phyloP scores from a whole-genome alignment of 2,329 filamentous ascomycete genomes.

The Alternaria ventricosa region DNA sequence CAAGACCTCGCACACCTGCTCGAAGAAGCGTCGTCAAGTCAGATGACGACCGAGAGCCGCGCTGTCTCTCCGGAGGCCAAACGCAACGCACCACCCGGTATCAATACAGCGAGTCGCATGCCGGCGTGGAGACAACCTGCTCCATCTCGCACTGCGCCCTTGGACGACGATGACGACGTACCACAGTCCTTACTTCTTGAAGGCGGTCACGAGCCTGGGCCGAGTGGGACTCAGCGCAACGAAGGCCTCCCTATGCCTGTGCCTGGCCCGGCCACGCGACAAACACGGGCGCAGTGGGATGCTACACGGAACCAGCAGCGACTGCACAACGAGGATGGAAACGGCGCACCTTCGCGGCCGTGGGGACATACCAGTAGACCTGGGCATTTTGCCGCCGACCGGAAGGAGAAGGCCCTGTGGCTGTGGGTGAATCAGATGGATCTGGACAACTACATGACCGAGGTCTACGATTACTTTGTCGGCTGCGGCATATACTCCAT shows the following conservation, averaged over 20 bases:
- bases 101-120: conserved; percentile 38
- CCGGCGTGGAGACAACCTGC: conserved; percentile 47
- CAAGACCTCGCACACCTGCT: conserved; percentile 64
- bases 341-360: conserved; percentile 19
- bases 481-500: conserved; percentile 88
- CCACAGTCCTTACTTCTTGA: conserved; percentile 69
- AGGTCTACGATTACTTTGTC: conserved; percentile 86
- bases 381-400: conserved; percentile 53
- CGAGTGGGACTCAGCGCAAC: conserved; percentile 23
- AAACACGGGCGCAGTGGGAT: conserved; percentile 59
- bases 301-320: conserved; percentile 55
- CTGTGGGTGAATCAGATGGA: conserved; percentile 92
- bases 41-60: conserved; percentile 53
- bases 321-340: conserved; percentile 45
- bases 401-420: conserved; percentile 84
- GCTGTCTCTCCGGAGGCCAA: conserved; percentile 45
- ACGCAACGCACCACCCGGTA: conserved; percentile 36
- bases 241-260: conserved; percentile 50
- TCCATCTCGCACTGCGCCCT: conserved; percentile 20
- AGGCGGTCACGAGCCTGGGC: conserved; percentile 50
- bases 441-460: conserved; percentile 83
- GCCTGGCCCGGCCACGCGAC: conserved; percentile 52
- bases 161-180: conserved; percentile 61
- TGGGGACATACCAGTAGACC: conserved; percentile 33
- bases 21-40: conserved; percentile 58